Evolutionary conservation across 1,284 basidiomycete species (phyloP).

Genomic region (Moesziomyces globuligerus): DNA sequence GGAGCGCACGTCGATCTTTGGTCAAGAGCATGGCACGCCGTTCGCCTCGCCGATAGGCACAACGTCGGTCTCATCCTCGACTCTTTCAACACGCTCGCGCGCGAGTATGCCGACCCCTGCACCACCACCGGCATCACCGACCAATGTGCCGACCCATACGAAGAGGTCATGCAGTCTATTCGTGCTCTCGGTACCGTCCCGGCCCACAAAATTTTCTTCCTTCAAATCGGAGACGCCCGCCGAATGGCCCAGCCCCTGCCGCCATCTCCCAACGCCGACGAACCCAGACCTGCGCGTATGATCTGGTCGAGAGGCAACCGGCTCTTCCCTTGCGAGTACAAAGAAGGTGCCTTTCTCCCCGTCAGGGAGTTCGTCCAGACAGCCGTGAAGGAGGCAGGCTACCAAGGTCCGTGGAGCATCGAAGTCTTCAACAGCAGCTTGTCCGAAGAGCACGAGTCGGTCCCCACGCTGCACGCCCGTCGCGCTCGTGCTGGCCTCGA

Average conservation of each 20-base stretch:
- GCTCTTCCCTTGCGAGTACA: conserved; percentile 67
- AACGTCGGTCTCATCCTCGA: conserved; percentile 68
- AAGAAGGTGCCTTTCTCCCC: conserved; percentile 67
- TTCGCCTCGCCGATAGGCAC: conserved; percentile 55
- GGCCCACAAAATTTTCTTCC: conserved; percentile 65
- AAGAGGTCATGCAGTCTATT: conserved; percentile 52
- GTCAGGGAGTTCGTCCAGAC: conserved; percentile 63
- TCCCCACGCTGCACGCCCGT: conserved; percentile 60
- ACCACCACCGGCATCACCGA: conserved; percentile 50
- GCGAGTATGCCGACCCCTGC: conserved; percentile 65
- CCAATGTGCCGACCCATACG: conserved; percentile 34
- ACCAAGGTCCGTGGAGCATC: conserved; percentile 66
- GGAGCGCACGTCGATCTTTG: conserved; percentile 61
- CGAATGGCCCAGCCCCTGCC: conserved; percentile 44
- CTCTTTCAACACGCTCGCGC: conserved; percentile 68
- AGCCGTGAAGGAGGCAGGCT: conserved; percentile 62
- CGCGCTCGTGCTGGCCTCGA: conserved; percentile 50
- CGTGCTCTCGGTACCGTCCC: conserved; percentile 24
- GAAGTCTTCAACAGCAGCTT: conserved; percentile 68
- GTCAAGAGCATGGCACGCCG: conserved; percentile 65
- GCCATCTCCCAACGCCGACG: conserved; percentile 57
- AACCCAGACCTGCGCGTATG: conserved; percentile 64
- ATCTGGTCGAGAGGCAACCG: conserved; percentile 67
- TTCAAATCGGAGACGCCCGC: conserved; percentile 68
- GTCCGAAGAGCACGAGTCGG: conserved; percentile 24